Evolutionary conservation across 1,284 basidiomycete genomes (phyloP).

Genomic region (Moniliella sp.): DNA sequence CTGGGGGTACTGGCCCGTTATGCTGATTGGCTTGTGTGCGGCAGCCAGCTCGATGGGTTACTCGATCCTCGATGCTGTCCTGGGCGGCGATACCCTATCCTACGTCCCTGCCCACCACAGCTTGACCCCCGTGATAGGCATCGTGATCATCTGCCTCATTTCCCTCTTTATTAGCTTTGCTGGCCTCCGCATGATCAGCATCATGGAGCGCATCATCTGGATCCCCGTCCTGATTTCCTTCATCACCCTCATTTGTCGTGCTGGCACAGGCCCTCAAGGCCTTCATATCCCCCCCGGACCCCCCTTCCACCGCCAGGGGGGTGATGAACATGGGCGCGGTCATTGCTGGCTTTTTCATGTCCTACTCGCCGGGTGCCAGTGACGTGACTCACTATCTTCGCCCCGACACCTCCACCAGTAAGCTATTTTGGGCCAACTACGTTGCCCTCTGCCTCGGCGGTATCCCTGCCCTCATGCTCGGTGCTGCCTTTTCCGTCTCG

Average conservation of each 20-base stretch:
- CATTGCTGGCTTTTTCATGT: constrained; percentile 42
- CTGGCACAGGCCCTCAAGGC: constrained; percentile 40
- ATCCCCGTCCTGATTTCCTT: constrained; percentile 53
- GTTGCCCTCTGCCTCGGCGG: constrained; percentile 38
- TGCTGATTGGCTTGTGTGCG: constrained; percentile 41
- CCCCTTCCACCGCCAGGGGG: constrained; percentile 31
- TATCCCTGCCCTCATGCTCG: constrained; percentile 43
- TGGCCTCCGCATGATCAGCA: constrained; percentile 50
- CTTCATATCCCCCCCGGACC: constrained; percentile 36
- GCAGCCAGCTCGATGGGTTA: constrained; percentile 17
- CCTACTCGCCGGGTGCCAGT: too few relatives aligned
- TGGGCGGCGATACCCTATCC: constrained; percentile 36
- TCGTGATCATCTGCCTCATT: constrained; percentile 58
- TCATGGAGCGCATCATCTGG: constrained; percentile 50
- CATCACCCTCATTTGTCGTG: constrained; percentile 41
- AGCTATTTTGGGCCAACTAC: constrained; percentile 42
- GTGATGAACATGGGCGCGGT: constrained; percentile 42
- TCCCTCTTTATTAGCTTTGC: constrained; percentile 60
- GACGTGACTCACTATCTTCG: constrained; percentile 36
- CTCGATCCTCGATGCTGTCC: constrained; percentile 46
- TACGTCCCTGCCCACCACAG: constrained; percentile 30
- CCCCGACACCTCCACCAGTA: constrained; percentile 36
- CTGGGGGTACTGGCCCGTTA: constrained; percentile 43
- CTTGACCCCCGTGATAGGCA: constrained; percentile 46
- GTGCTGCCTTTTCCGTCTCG: constrained; percentile 40